Base-by-base conservation (phyloP, 805 yeast species). In the Metschnikowia gelsemii region DNA sequence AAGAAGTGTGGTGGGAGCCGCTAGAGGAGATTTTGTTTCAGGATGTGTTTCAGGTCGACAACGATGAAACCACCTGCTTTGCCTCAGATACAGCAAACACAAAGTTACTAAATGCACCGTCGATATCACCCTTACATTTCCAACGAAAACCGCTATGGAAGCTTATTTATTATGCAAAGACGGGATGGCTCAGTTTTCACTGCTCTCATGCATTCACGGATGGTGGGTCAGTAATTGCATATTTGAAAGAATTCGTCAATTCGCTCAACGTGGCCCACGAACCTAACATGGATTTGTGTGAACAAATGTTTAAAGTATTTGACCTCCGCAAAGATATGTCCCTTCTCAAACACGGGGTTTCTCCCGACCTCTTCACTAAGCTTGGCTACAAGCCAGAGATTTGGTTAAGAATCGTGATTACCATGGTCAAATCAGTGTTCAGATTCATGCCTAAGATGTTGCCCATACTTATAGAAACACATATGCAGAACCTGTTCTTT, bases 191-290 rank as follows among this genome's bases (percentile, higher is more conserved):
- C 26, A 27, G 31, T 19, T 34, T 40, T 25, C 25, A 33, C 17
- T n/a, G 30, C 4, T 30, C 39, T 9, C 43, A 40, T 8, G 19
- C 26, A 3, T 40, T 34, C 22, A 40, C 43, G 3, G 43, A 40
- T n/a, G 43, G 43, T 3, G 43, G 38, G 6, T 34, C 39, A 6
- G 23, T 40, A 17, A 29, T 40, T 26, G 43, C 43, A 11, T 40
- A 40, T 18, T 24, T 40, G 18, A 40, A 40, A 16, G 43, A 40
- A 7, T 25, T 34, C 19, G 43, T 40, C 18, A 39, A 40, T 25
- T 12, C 12, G 4, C 35, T 40, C 22, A 40, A 40, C 16, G 30
- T 19, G 11, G 27, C n/a, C n/a, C n/a, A n/a, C n/a, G n/a, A n/a
- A n/a, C n/a, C n/a, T 27, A 18, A 17, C 16, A 11, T 16, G 19